Evolutionary conservation across 179 eudicot species (phyloP), one percentile per base, ranked within the genome.

Genomic region (Corrigiola litoralis): DNA sequence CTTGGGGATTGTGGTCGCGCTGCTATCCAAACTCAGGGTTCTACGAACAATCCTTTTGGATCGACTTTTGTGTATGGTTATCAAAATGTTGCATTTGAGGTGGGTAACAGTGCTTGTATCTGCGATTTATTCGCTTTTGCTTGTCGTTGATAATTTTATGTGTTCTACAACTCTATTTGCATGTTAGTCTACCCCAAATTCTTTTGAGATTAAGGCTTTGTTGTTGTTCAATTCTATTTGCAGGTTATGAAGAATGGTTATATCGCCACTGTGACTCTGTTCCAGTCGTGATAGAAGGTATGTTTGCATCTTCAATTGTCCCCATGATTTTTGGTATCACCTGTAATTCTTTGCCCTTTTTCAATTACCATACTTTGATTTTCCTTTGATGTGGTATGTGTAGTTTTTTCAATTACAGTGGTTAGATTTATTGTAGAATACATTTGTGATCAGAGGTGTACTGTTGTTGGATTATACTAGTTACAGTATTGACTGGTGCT

Each of bases 221-320:
- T n/a, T n/a, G n/a, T n/a, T n/a, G n/a, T n/a, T n/a, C n/a, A n/a
- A n/a, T n/a, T n/a, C n/a, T 40, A 14, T 60, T 23, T 71, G 63
- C 80, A 92, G 98, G 97, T 92, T 36, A 90, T 92, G 98, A 92
- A 90, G 81, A 92, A 92, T 72, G 95, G 92, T 46, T 84, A 84
- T 54, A 84, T 92, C 75, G 98, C 96, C 23, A 91, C 97, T 6
- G 84, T 91, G 47, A 91, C 96, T 55, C 89, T 91, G 41, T 91
- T 91, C 69, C 97, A 85, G 83, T 89, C 94, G 4, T 89, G 78
- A 77, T 27, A 18, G 33, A 52, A n/a, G n/a, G 80, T 79, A 68
- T 20, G 72, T 27, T 54, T 38, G n/a, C n/a, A n/a, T n/a, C n/a
- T n/a, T n/a, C n/a, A n/a, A n/a, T n/a, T n/a, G n/a, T n/a, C n/a